Evolutionary conservation across 140 eudicot genomes (phyloP).

Genomic region (Senecio squalidus): DNA sequence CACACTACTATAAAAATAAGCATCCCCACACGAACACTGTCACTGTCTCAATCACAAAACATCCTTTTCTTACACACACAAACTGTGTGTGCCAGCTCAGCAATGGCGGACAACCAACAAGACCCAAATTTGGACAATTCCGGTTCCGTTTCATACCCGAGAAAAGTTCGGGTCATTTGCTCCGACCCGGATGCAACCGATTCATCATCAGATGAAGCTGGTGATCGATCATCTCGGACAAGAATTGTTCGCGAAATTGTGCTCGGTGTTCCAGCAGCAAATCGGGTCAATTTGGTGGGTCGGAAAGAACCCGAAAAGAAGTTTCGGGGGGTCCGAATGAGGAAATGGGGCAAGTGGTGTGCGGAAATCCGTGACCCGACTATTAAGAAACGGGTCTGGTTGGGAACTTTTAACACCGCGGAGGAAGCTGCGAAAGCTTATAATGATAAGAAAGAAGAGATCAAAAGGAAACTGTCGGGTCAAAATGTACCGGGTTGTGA

Average conservation of each 20-base stretch:
- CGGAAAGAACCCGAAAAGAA: neutral
- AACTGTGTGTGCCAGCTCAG: neutral
- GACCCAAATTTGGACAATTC: neutral
- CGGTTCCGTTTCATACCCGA: too few species aligned
- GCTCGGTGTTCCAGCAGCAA: neutral
- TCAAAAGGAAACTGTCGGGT: neutral
- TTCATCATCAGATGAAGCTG: constrained; percentile 9
- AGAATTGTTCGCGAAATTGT: constrained; percentile 4
- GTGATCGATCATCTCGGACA: neutral
- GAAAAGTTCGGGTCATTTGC: constrained; percentile 10
- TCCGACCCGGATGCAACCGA: constrained; percentile 22
- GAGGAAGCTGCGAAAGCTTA: constrained; percentile 9
- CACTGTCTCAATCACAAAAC: neutral
- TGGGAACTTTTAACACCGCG: constrained; percentile 15
- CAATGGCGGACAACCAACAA: neutral
- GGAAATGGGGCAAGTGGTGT: constrained; percentile 16
- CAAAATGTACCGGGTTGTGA: neutral
- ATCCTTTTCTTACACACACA: neutral
- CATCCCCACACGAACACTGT: neutral
- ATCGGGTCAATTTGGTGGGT: neutral
- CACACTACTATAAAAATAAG: too few species aligned
- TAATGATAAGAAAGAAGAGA: constrained; percentile 7
- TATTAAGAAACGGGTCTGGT: constrained; percentile 10
- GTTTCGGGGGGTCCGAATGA: constrained; percentile 1
- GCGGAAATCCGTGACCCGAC: constrained; percentile 22